Percentiles rank a stretch among this genome's conserved stretches.
Conservation (phyloP, 2,329 filamentous ascomycete genomes). For the Calcarisporium arbuscula region DNA sequence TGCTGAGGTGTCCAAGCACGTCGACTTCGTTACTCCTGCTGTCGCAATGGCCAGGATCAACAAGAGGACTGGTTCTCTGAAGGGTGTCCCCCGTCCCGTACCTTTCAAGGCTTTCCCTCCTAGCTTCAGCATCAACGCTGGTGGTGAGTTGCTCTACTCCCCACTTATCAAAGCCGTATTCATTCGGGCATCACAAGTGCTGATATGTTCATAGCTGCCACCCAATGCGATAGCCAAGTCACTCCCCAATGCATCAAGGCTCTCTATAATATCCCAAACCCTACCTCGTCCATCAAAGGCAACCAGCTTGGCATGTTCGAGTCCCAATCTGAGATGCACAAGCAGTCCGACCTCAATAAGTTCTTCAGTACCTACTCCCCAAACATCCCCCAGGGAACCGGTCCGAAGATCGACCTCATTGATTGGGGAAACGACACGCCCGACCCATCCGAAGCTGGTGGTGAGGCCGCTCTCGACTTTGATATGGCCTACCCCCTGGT, state of each 20-base stretch:
- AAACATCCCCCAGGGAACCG: conserved; percentile 31
- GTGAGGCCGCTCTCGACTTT: conserved; percentile 49
- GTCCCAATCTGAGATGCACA: conserved; percentile 41
- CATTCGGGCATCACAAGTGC: not conserved
- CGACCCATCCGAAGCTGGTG: conserved; percentile 19
- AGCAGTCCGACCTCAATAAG: no score
- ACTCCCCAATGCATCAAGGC: conserved; percentile 2
- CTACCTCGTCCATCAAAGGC: not conserved
- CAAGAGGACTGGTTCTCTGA: not conserved
- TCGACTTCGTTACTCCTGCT: conserved; percentile 34
- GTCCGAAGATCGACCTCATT: conserved; percentile 39
- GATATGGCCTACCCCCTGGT: conserved; percentile 46
- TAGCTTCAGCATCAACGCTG: no score
- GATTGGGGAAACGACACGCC: conserved; percentile 40
- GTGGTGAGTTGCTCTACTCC: no score
- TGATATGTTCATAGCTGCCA: not conserved
- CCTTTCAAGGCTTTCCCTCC: no score
- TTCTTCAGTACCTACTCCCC: conserved; percentile 40
- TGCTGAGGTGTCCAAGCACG: conserved; percentile 24
- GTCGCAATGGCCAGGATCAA: conserved; percentile 12
- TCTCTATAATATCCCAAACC: conserved; percentile 1
- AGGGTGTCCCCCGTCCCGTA: no score
- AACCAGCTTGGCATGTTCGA: conserved; percentile 6
- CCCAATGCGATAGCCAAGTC: not conserved
- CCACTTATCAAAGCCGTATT: no score